Evolutionary conservation across 305 asterid species (phyloP), one percentile per base, ranked within the genome.

Genomic region (Rubia balearica): DNA sequence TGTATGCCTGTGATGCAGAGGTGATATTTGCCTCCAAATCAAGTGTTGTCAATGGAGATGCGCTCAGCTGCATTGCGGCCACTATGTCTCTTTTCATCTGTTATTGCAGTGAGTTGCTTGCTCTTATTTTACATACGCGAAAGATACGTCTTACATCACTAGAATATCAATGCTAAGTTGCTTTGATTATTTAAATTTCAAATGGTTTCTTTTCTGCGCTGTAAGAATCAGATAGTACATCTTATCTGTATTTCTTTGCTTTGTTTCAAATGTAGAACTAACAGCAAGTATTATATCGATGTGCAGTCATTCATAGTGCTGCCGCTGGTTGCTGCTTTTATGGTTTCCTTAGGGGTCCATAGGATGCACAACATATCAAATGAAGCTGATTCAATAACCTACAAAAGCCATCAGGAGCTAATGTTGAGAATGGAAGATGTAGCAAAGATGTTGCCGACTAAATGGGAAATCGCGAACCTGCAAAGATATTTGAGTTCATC

Each of bases 271-370:
- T 27, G 41, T 9, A 22, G 19, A 17, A 19, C 55, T 65, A 42
- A 42, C 13, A 46, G 8, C 57, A 13, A 12, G 6, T 65, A 24
- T 43, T 46, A 3, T 67, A 24, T 13, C 5, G 11, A 9, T 56
- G 6, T 69, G 65, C 86, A 89, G 96, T 61, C 82, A 61, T 19
- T 77, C 33, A 30, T 49, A 0, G 73, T 74, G 68, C 80, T 83
- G 77, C 36, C 86, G 61, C 67, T 80, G 46, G 57, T 82, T 55
- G 80, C 85, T 51, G 78, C 83, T 72, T 67, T 81, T 59, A 53
- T 83, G 76, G 72, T 81, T 48, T 78, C 85, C 5, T 61, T 83
- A 7, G 86, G 91, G 89, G 71, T 75, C 48, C 69, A 17, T n/a
- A 78, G 67, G 13, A 81, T 80, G 30, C 30, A 69, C 19, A 51